These are phyloP conservation scores for Ceratorhiza oryzae-sativae DNA, from an alignment of 1,284 basidiomycete genomes.

Conservation along the genomic window DNA sequence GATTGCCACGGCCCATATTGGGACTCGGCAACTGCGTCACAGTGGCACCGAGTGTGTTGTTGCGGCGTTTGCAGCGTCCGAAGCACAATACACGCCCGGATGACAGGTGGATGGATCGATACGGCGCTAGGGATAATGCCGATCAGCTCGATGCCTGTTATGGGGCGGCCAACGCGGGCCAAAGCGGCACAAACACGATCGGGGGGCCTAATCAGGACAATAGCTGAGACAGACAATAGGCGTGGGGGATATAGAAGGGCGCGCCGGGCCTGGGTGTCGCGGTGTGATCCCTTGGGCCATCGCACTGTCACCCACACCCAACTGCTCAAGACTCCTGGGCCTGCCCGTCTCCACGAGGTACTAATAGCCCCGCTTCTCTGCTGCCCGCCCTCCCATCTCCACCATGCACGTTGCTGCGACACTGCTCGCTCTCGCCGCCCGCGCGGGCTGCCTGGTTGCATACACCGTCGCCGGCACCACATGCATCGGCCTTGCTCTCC, in stretches of 20 bases:
- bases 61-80: too few species aligned
- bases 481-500: conserved; percentile 9
- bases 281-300: conserved; percentile 1
- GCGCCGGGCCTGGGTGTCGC: not conserved
- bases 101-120: not conserved
- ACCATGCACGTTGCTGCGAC: conserved; percentile 11
- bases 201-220: conserved; percentile 1
- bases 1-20: not conserved
- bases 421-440: conserved; percentile 7
- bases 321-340: not conserved
- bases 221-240: conserved; percentile 14
- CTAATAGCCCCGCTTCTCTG: conserved; percentile 24
- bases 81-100: too few species aligned
- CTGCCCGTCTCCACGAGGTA: not conserved
- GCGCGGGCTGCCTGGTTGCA: conserved; percentile 17
- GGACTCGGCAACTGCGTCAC: not conserved
- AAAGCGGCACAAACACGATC: conserved; percentile 7
- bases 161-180: conserved; percentile 6
- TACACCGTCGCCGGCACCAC: conserved; percentile 21
- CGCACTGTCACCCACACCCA: conserved; percentile 7
- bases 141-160: conserved; percentile 13
- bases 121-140: conserved; percentile 2
- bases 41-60: too few species aligned
- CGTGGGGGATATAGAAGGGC: conserved; percentile 8
- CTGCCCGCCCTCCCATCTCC: not conserved